Percentiles rank a stretch among this genome's conserved stretches.
phyloP scores from a whole-genome alignment of 805 yeast species.

The Candida loeiensis region DNA sequence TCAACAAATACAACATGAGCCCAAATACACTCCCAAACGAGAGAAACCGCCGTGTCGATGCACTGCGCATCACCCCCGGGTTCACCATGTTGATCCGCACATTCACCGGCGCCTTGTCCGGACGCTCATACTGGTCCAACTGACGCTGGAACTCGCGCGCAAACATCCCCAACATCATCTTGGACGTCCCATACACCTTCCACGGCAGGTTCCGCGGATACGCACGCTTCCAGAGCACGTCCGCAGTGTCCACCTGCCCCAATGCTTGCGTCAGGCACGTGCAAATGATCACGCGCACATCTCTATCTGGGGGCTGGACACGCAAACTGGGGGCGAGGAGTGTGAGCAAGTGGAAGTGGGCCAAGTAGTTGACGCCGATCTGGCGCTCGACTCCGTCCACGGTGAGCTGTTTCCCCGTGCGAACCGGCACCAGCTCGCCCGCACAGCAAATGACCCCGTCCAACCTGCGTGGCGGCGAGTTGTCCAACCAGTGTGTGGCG shows the following conservation, averaged over 20 bases:
- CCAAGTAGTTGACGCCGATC: constrained; percentile 75
- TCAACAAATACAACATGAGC: constrained; percentile 53
- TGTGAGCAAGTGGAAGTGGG: constrained; percentile 77
- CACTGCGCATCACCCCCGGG: constrained; percentile 90
- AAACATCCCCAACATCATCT: constrained; percentile 69
- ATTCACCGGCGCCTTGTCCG: constrained; percentile 69
- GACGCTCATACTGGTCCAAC: constrained; percentile 54
- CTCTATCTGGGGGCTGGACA: constrained; percentile 92
- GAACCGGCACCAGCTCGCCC: constrained; percentile 72
- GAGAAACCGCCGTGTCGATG: constrained; percentile 73
- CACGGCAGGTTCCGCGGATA: constrained; percentile 68
- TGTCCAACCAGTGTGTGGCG: constrained; percentile 93
- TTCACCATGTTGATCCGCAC: constrained; percentile 73
- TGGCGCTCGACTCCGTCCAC: constrained; percentile 85
- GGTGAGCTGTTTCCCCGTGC: constrained; percentile 60
- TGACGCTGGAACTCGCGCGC: constrained; percentile 76
- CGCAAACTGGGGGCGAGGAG: constrained; percentile 78
- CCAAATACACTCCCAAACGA: constrained; percentile 73
- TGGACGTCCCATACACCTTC: constrained; percentile 77
- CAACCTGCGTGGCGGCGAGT: constrained; percentile 81
- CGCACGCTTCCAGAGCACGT: constrained; percentile 57
- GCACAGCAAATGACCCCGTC: constrained; percentile 92
- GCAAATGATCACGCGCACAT: constrained; percentile 76
- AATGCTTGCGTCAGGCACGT: constrained; percentile 75
- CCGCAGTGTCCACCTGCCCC: constrained; percentile 64